Base-by-base conservation (phyloP, 768 basidiomycete species). In the Amanita subjunquillea region DNA sequence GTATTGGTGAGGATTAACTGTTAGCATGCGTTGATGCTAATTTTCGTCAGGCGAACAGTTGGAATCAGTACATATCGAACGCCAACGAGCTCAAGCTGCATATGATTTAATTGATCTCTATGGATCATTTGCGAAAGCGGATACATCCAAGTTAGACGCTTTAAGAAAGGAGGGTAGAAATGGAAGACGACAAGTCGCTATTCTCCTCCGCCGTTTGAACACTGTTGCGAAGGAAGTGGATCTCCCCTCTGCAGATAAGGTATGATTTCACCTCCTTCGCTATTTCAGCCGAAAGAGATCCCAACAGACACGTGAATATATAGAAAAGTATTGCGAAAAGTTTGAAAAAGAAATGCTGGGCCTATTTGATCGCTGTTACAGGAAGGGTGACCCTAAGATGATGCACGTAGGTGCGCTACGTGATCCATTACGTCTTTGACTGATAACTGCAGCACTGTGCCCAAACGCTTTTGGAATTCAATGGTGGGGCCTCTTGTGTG, bases 281-380 rank as follows among this genome's bases (percentile, higher is more conserved):
- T 5, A 6, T 10, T 39, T 17, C 15, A 12, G 13, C 30, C 50
- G 25, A n/a, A 7, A 4, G 29, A 6, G 58, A 39, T 37, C 10
- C 12, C 37, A 15, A 23, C 60, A 94, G 86, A 92, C 93, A 2
- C 75, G 89, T 56, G 93, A 96, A 64, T 85, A 76, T 54, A 92
- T 99, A 55, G 95, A 98, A 61, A 88, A 87, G 63, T 98, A 97
- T 60, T 96, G 96, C 70, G 96, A 99, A 70, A 91, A 87, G 66
- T 98, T 98, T 58, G 96, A 99, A 68, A 98, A 95, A 70, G 95
- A 98, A 63, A 95, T 97, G 82, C 79, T 99, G 50, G 83, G 88
- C 62, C 73, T 98, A 39, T 99, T 99, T 63, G 96, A 99, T 65
- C 74, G 87, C 58, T 94, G 90, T 61, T 99, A 98, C 68, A 82